phyloP scores from a whole-genome alignment of 1,284 basidiomycete species.

The Chondrostereum purpureum region DNA sequence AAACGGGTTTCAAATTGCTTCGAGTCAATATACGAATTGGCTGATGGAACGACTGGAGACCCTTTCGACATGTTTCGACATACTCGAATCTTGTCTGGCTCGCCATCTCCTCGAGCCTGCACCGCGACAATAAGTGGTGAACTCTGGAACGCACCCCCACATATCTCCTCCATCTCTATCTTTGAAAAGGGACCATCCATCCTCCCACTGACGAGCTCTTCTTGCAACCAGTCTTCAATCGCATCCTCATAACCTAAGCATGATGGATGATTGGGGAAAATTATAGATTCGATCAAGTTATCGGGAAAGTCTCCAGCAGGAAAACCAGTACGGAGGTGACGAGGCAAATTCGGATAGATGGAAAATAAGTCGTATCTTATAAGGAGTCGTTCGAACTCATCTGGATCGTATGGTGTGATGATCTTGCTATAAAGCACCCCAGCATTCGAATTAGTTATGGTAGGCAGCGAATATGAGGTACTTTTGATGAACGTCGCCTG shows the following conservation, averaged over 20 bases:
- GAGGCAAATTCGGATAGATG: neutral
- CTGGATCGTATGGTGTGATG: neutral
- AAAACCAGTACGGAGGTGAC: conserved; percentile 10
- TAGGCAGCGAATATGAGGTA: neutral
- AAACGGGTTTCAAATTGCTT: conserved; percentile 20
- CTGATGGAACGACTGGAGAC: conserved; percentile 8
- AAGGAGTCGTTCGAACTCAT: neutral
- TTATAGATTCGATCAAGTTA: conserved; percentile 5
- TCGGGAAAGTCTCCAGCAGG: conserved; percentile 11
- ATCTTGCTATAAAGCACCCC: neutral
- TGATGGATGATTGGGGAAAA: conserved; percentile 8
- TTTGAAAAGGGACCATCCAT: conserved; percentile 13
- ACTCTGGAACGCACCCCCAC: neutral
- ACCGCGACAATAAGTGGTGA: neutral
- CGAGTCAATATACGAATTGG: conserved; percentile 18
- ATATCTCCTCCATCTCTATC: neutral
- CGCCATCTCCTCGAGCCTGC: neutral
- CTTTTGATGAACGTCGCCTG: neutral
- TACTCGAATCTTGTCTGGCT: neutral
- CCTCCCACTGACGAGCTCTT: conserved; percentile 8
- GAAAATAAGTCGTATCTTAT: neutral
- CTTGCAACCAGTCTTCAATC: conserved; percentile 8
- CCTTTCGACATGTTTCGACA: conserved; percentile 14
- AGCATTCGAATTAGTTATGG: neutral
- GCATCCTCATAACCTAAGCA: conserved; percentile 1